phyloP scores from a whole-genome alignment of 2,329 filamentous ascomycete species.

The Penicillium oxalicum region DNA sequence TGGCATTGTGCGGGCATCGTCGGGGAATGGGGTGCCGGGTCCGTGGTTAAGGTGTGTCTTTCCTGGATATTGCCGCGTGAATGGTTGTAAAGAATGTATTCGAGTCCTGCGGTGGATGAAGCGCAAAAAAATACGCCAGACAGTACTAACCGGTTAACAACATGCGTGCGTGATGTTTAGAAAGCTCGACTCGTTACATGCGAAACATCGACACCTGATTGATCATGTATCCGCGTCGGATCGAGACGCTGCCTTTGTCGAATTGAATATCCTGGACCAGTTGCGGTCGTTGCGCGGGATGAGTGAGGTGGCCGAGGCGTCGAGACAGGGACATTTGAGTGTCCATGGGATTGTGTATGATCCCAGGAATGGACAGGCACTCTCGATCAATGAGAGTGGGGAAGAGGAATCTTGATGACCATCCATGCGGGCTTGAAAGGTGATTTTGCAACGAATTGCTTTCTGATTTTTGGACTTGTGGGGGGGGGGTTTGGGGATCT shows the following conservation, averaged over 20 bases:
- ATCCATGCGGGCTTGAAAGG: no score
- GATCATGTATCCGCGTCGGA: constrained; percentile 7
- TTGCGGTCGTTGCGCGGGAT: constrained; percentile 11
- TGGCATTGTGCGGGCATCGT: constrained; percentile 11
- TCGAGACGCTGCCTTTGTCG: constrained; percentile 14
- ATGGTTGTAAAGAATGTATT: no score
- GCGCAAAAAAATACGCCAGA: no score
- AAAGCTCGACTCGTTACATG: constrained; percentile 12
- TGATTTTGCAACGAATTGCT: no score
- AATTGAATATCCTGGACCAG: constrained; percentile 19
- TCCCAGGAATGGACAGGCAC: constrained; percentile 2
- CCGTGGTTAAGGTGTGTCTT: constrained; percentile 15
- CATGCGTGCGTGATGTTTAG: constrained; percentile 1
- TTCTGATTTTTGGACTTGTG: no score
- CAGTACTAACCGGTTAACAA: no score
- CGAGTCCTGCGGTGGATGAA: no score
- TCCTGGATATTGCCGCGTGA: no score
- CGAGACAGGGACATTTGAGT: constrained; percentile 6
- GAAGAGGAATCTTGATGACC: not conserved
- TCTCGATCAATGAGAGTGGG: constrained; percentile 3
- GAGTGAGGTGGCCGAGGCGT: constrained; percentile 10
- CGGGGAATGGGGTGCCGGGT: constrained; percentile 11
- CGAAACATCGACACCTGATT: constrained; percentile 6
- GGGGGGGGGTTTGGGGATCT: no score
- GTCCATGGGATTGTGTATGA: constrained; percentile 18